These are phyloP conservation scores for Pichia sp. DNA, from an alignment of 1,139 yeast genomes.

Conservation along the genomic window DNA sequence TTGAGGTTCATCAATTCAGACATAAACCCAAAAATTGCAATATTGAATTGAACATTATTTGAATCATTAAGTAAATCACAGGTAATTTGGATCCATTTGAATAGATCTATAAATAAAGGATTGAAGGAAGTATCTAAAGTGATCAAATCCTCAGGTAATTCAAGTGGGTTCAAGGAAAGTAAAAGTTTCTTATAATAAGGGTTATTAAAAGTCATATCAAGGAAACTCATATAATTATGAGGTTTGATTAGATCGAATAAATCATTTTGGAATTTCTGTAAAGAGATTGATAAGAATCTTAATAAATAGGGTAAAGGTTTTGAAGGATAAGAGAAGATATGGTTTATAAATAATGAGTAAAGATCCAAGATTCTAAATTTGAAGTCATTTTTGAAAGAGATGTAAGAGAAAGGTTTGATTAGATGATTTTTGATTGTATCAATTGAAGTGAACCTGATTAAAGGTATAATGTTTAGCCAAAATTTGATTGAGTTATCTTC, in stretches of 20 bases:
- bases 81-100: slow-evolving; percentile 38
- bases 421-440: slow-evolving; percentile 36
- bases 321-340: slow-evolving; percentile 42
- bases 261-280: slow-evolving; percentile 33
- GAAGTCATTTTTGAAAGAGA: slow-evolving; percentile 14
- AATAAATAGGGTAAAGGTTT: slow-evolving; percentile 51
- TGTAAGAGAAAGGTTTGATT: slow-evolving; percentile 17
- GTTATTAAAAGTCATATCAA: slow-evolving; percentile 46
- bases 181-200: slow-evolving; percentile 31
- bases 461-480: slow-evolving; percentile 43
- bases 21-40: slow-evolving; percentile 35
- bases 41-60: slow-evolving; percentile 37
- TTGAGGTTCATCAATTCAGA: slow-evolving; percentile 28
- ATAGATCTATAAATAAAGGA: slow-evolving; percentile 29
- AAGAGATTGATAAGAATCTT: slow-evolving; percentile 37
- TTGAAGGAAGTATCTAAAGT: slow-evolving; percentile 13
- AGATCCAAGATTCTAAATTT: slow-evolving; percentile 37
- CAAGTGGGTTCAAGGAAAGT: slow-evolving; percentile 12
- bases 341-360: slow-evolving; percentile 41
- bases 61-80: slow-evolving; percentile 33
- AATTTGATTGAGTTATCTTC: slow-evolving; percentile 40
- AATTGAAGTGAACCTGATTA: slow-evolving; percentile 37
- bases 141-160: slow-evolving; percentile 1
- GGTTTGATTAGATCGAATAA: slow-evolving; percentile 52
- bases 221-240: slow-evolving; percentile 41